phyloP scores from a whole-genome alignment of 495 filamentous ascomycete species.

The Margaritispora aquatica region DNA sequence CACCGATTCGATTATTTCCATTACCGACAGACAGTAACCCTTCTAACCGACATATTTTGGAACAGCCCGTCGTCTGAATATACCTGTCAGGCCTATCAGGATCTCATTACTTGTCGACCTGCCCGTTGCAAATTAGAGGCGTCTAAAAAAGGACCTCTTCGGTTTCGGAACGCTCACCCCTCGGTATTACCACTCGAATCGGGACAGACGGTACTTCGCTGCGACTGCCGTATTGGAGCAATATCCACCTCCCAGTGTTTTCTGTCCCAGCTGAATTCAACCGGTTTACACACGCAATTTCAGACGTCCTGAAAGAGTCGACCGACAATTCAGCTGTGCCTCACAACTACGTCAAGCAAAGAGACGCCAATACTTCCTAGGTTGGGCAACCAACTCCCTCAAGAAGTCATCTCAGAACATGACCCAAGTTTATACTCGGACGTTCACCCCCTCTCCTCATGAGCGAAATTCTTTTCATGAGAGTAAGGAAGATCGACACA shows the following conservation, averaged over 20 bases:
- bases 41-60: neutral
- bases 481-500: slow-evolving; percentile 6
- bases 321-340: slow-evolving; percentile 15
- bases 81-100: slow-evolving; percentile 2
- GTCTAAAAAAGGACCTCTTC: slow-evolving; percentile 4
- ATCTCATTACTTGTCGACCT: neutral
- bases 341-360: slow-evolving; percentile 14
- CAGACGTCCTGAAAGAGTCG: slow-evolving; percentile 15
- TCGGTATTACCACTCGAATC: slow-evolving; percentile 16
- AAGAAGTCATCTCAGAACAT: slow-evolving; percentile 8
- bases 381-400: neutral
- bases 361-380: neutral
- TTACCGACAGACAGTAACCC: slow-evolving; percentile 15
- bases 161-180: slow-evolving; percentile 7
- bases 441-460: slow-evolving; percentile 15
- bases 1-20: slow-evolving; percentile 16
- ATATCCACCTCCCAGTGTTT: neutral
- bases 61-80: neutral
- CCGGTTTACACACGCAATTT: slow-evolving; percentile 11
- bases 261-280: slow-evolving; percentile 18
- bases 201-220: slow-evolving; percentile 20
- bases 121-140: slow-evolving; percentile 4
- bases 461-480: slow-evolving; percentile 11
- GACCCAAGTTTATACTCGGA: slow-evolving; percentile 25
- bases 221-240: slow-evolving; percentile 19